Conservation (phyloP, 345 rosid genomes). For the Trapa bicornis region DNA sequence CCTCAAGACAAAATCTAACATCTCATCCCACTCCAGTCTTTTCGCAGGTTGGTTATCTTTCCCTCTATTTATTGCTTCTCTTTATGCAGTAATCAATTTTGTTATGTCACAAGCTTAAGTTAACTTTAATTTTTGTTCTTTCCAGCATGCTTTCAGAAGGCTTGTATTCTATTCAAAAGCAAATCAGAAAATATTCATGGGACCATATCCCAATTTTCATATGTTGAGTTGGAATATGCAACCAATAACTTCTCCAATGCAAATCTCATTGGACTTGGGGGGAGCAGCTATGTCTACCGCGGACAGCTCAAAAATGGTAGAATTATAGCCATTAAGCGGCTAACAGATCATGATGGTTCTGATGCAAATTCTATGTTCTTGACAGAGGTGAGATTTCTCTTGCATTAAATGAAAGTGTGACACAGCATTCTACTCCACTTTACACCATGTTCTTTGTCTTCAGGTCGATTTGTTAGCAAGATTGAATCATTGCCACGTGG, state of each 20-base stretch:
- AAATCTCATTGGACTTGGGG: slow-evolving; percentile 72
- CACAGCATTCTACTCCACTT: background rate
- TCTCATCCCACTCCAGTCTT: slow-evolving; percentile 25
- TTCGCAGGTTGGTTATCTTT: slow-evolving; percentile 24
- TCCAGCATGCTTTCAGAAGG: slow-evolving; percentile 59
- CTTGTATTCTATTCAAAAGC: slow-evolving; percentile 34
- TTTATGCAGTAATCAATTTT: background rate
- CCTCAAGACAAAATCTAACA: slow-evolving; percentile 25
- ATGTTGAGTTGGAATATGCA: slow-evolving; percentile 59
- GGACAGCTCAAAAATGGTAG: slow-evolving; percentile 80
- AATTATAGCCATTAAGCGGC: slow-evolving; percentile 73
- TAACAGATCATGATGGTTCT: slow-evolving; percentile 49
- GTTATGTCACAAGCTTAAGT: background rate
- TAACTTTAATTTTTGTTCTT: slow-evolving; percentile 3
- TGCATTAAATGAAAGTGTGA: slow-evolving; percentile 1
- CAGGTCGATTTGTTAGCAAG: slow-evolving; percentile 79
- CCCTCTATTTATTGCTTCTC: background rate
- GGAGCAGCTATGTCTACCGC: slow-evolving; percentile 75
- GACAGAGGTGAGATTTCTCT: slow-evolving; percentile 41
- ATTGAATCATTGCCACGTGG: slow-evolving; percentile 90
- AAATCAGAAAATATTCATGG: slow-evolving; percentile 37
- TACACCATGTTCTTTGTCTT: slow-evolving; percentile 11
- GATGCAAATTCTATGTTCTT: slow-evolving; percentile 52
- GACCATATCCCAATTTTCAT: slow-evolving; percentile 49
- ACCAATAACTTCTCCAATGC: slow-evolving; percentile 64